A percentile compares a stretch with the other conserved stretches of the same genome.
phyloP scores from a whole-genome alignment of 1,284 basidiomycete genomes.

The Pseudozyma thailandica region DNA sequence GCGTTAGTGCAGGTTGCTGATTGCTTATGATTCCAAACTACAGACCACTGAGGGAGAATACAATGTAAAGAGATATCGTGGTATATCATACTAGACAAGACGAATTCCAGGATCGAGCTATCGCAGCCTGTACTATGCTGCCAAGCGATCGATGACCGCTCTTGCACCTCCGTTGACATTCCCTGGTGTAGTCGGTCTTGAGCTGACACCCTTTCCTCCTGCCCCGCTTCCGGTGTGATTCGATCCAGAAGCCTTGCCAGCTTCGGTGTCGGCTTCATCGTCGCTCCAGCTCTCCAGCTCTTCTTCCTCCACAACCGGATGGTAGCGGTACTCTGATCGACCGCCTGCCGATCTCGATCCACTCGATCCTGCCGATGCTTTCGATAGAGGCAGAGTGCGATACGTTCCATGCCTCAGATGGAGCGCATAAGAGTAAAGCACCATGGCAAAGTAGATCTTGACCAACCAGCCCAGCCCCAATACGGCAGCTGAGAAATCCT shows the following conservation, averaged over 20 bases:
- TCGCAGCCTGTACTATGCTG: constrained; percentile 3
- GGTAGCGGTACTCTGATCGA: constrained; percentile 46
- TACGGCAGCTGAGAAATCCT: constrained; percentile 80
- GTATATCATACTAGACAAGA: constrained; percentile 1
- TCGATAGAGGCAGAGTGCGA: constrained; percentile 78
- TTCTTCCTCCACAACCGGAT: constrained; percentile 51
- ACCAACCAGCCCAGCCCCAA: constrained; percentile 84
- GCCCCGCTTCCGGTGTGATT: neutral
- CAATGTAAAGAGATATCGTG: neutral
- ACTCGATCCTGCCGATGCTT: constrained; percentile 72
- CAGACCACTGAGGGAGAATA: neutral
- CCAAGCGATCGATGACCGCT: constrained; percentile 38
- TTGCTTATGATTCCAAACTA: neutral
- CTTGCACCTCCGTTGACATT: constrained; percentile 13
- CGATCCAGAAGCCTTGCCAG: neutral
- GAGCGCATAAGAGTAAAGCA: constrained; percentile 92
- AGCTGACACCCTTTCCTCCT: constrained; percentile 8
- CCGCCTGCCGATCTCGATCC: constrained; percentile 42
- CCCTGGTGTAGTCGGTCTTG: constrained; percentile 13
- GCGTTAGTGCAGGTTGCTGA: too few relatives aligned
- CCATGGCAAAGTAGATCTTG: constrained; percentile 93
- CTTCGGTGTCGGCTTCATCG: constrained; percentile 32
- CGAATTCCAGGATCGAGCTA: neutral
- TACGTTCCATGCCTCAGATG: constrained; percentile 93
- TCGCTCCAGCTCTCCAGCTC: constrained; percentile 57